Evolutionary conservation across 1,284 basidiomycete genomes (phyloP).

Genomic region (Cryptococcus sp.): DNA sequence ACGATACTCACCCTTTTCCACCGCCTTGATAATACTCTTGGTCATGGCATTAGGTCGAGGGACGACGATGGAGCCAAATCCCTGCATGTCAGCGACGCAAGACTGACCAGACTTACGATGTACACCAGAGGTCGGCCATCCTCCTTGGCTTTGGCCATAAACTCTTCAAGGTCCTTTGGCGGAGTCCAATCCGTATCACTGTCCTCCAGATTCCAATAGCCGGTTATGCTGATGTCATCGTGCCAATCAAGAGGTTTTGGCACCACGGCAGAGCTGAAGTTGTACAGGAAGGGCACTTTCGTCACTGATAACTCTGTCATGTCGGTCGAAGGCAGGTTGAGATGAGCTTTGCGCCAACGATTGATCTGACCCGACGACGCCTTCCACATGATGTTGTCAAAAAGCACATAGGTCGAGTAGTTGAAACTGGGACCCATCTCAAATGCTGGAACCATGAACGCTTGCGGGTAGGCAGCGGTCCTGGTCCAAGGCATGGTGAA

Average conservation of each 20-base stretch:
- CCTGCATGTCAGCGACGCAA: slow-evolving; percentile 18
- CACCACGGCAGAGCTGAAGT: slow-evolving; percentile 63
- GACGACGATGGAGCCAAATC: slow-evolving; percentile 71
- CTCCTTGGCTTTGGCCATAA: slow-evolving; percentile 61
- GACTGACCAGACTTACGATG: slow-evolving; percentile 56
- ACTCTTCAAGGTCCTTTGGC: slow-evolving; percentile 59
- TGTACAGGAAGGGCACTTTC: slow-evolving; percentile 71
- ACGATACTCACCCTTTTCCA: slow-evolving; percentile 59
- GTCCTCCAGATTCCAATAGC: slow-evolving; percentile 68
- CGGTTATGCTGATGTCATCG: slow-evolving; percentile 60
- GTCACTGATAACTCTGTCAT: slow-evolving; percentile 67
- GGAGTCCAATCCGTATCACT: slow-evolving; percentile 63
- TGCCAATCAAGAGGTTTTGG: slow-evolving; percentile 75
- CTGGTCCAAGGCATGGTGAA: slow-evolving; percentile 76
- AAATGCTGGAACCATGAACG: slow-evolving; percentile 61
- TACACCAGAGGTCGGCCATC: slow-evolving; percentile 70
- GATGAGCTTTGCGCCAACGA: slow-evolving; percentile 64
- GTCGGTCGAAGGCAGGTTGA: slow-evolving; percentile 63
- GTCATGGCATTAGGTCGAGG: slow-evolving; percentile 68
- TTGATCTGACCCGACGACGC: slow-evolving; percentile 73
- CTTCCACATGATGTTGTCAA: slow-evolving; percentile 75
- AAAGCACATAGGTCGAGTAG: slow-evolving; percentile 56
- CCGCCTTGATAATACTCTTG: slow-evolving; percentile 65
- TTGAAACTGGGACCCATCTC: slow-evolving; percentile 54
- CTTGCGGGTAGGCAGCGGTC: slow-evolving; percentile 67